phyloP scores from a whole-genome alignment of 164 flowering plant species.

The Nelumbo lutea region DNA sequence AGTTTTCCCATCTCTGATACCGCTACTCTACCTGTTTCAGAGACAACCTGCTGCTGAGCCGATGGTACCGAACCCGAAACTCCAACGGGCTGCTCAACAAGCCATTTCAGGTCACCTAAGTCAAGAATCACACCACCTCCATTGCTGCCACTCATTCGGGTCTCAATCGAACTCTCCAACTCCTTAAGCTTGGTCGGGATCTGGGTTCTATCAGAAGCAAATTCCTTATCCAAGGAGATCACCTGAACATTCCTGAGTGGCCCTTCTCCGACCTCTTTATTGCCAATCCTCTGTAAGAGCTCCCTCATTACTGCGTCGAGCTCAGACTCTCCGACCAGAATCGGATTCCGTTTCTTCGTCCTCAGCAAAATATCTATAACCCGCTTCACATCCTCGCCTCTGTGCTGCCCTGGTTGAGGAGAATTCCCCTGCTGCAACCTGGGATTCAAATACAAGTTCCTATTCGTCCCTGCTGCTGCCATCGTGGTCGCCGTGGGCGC shows the following conservation, averaged over 20 bases:
- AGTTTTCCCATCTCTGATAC: constrained; percentile 76
- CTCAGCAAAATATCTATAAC: not conserved
- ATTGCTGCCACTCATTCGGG: not conserved
- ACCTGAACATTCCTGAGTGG: constrained; percentile 32
- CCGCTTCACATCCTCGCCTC: not conserved
- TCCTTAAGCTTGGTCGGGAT: not conserved
- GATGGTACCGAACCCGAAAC: constrained; percentile 21
- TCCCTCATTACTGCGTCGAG: constrained; percentile 48
- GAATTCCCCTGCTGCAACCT: constrained; percentile 30
- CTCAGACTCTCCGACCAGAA: constrained; percentile 50
- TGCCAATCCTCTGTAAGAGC: constrained; percentile 40
- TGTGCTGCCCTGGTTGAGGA: not conserved
- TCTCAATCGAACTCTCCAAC: not conserved
- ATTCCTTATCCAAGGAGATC: constrained; percentile 35
- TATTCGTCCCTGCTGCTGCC: not conserved
- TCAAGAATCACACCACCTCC: not conserved
- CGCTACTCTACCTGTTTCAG: constrained; percentile 47
- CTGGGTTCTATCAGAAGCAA: constrained; percentile 23
- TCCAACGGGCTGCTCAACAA: constrained; percentile 64
- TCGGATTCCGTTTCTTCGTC: not conserved
- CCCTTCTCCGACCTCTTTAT: constrained; percentile 36
- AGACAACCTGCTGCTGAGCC: constrained; percentile 34
- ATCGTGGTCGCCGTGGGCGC: not conserved
- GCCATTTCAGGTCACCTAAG: constrained; percentile 89
- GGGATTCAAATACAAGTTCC: constrained; percentile 52